Base-by-base conservation (phyloP, 1,139 yeast genomes). In the Candida sp. region DNA sequence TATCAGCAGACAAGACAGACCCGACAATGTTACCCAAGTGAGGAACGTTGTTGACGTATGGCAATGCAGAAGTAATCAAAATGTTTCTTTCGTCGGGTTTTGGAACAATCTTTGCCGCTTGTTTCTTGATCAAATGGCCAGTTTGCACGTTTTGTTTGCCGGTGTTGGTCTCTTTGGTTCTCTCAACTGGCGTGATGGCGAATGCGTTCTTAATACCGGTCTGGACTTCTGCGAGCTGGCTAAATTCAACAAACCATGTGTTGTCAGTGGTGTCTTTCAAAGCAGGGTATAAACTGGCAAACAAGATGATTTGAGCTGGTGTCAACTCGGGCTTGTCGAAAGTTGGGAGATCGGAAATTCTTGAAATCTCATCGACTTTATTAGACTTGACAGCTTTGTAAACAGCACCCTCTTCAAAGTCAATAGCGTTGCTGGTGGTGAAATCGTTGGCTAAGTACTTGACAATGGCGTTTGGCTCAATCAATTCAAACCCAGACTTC, bases 21-120 rank as follows among this genome's bases (percentile, higher is more conserved):
- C 99, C 99, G 53, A 94, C 84, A 62, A 94, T 92, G 73, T 94
- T 94, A 65, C 99, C 99, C 69, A 94, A 81, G 72, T 94, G 99
- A 46, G 99, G 99, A 51, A 94, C 99, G 65, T 94, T 94, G 74
- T 94, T 94, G 52, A 94, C 99, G 63, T 94, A 94, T 11, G 99
- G 99, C 63, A 94, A 82, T 33, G 99, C 98, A 26, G 98, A 93
- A 1, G 99, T 93, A 65, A 94, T 86, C 60, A 94, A 78, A 51
- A 94, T 83, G 69, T 94, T 94, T 65, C 89, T 81, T 71, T 89
- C 89, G 49, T 81, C 82, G 22, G 80, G 75, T 59, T 83, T 83
- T 52, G 98, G 98, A 30, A 66, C 51, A 49, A 75, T 73, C 45
- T 66, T 61, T 30, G 61, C 71, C 3, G 56, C 70, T 48, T 68